Base-by-base conservation (phyloP, 2,329 filamentous ascomycete species). In the Neophaeococcomyces mojaviensis region DNA sequence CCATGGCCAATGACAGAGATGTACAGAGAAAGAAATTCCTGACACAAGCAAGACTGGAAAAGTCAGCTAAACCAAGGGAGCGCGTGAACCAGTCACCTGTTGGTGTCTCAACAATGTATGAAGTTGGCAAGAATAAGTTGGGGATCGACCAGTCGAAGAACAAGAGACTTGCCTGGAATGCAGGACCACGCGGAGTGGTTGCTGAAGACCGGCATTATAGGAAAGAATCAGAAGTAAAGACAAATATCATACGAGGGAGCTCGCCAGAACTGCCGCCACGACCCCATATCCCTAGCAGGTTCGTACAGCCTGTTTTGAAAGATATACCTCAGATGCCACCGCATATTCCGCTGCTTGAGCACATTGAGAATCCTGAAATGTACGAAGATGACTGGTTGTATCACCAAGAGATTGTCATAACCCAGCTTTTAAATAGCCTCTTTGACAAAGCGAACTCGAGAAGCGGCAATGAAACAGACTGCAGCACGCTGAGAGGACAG, bases 381-480 rank as follows among this genome's bases (percentile, higher is more conserved):
- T 81, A 81, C 58, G 78, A 82, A 55, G 77, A 81, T 37, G 68
- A 73, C 46, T 82, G 79, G 78, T 71, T 82, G 31, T 68, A 66
- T 10, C 73, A 81, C 49, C 78, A 82, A 56, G 79, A 82, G 56
- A 64, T 75, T 18, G 73, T 76, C 31, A 72, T 82, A 36, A 77
- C 77, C 0, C 78, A 81, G 56, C 64, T 82, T 5, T 59, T 78
- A 38, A 83, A 82, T 58, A 65, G 66, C 12, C 62, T 81, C 39
- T 77, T 80, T 53, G 44, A 26, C 3, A 36, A 51, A 22, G 44
- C 54, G 19, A 31, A 48, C 2, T 22, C 43, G 7, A 18, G n/a
- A 10, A 22, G 31, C 4, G 15, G 19, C 6, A 61, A 70, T 30
- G 59, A 66, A 3, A 60, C 64, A 0, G 60, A 61, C 55, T 55